Percentiles rank a stretch among this genome's conserved stretches.
Conservation (phyloP, 768 basidiomycete genomes). For the Strobilomyces dryophilus region DNA sequence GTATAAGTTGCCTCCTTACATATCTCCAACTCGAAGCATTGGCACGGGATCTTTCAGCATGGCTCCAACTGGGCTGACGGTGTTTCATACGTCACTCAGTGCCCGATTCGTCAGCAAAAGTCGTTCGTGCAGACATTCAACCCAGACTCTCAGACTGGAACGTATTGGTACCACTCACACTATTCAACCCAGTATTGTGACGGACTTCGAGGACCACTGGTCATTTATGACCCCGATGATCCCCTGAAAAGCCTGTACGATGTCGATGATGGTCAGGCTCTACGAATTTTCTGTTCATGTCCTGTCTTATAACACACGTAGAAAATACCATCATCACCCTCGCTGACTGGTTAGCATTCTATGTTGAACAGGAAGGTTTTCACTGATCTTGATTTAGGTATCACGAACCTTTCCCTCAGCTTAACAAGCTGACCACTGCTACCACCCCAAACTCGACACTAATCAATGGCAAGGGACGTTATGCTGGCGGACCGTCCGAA, state of each 20-base stretch:
- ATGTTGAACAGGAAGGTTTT: not conserved
- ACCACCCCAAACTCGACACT: slow-evolving; percentile 36
- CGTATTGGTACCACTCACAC: slow-evolving; percentile 46
- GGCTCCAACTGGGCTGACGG: slow-evolving; percentile 5
- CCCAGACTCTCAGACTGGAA: slow-evolving; percentile 25
- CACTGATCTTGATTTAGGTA: not conserved
- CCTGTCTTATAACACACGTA: not conserved
- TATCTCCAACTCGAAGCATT: not conserved
- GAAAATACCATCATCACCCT: slow-evolving; percentile 35
- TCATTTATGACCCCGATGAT: not conserved
- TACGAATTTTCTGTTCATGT: not conserved
- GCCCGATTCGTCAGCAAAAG: slow-evolving; percentile 18
- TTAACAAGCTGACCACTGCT: not conserved
- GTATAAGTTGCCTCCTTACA: slow-evolving; percentile 12
- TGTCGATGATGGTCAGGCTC: slow-evolving; percentile 38
- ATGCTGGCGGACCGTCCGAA: slow-evolving; percentile 34
- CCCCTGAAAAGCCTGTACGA: slow-evolving; percentile 38
- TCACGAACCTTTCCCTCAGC: not conserved
- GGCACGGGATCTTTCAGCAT: slow-evolving; percentile 1
- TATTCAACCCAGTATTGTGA: slow-evolving; percentile 39
- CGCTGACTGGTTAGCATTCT: not conserved
- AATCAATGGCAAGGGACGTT: slow-evolving; percentile 52
- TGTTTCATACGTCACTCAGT: not conserved
- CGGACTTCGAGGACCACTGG: slow-evolving; percentile 33
- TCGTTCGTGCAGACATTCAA: slow-evolving; percentile 36